These are phyloP conservation scores for Ceratocystis eucalypticola DNA, from an alignment of 2,329 filamentous ascomycete genomes.

Conservation along the genomic window DNA sequence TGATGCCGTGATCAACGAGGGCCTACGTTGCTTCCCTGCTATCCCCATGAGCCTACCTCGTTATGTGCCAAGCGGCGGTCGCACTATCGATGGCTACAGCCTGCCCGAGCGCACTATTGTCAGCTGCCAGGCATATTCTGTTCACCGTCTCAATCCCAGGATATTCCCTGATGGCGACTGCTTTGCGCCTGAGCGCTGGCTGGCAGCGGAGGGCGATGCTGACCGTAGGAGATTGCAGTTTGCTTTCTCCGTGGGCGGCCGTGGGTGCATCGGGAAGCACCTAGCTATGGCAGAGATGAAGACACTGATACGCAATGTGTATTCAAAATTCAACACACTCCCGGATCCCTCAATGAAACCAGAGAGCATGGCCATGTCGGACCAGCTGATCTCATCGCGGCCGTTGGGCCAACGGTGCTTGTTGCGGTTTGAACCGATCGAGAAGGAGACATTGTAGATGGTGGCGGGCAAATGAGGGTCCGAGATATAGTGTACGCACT, in stretches of 20 bases:
- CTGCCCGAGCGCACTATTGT: conserved; percentile 43
- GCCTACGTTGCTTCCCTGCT: conserved; percentile 47
- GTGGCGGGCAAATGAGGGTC: neutral
- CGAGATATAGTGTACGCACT: neutral
- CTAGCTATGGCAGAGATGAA: conserved; percentile 58
- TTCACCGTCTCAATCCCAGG: conserved; percentile 44
- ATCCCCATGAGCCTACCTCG: conserved; percentile 56
- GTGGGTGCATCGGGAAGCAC: conserved; percentile 53
- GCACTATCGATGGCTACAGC: conserved; percentile 41
- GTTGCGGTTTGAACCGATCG: conserved; percentile 34
- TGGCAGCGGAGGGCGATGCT: conserved; percentile 57
- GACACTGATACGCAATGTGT: conserved; percentile 47
- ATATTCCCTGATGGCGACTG: conserved; percentile 66
- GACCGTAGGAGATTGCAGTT: conserved; percentile 52
- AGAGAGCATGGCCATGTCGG: conserved; percentile 49
- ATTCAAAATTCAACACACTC: conserved; percentile 43
- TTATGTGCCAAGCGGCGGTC: conserved; percentile 41
- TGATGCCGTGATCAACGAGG: conserved; percentile 50
- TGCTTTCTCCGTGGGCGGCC: conserved; percentile 51
- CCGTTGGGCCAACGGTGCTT: conserved; percentile 47
- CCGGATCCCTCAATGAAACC: conserved; percentile 41
- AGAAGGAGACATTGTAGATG: conserved; percentile 15
- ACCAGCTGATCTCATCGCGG: conserved; percentile 54
- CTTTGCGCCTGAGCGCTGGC: conserved; percentile 75
- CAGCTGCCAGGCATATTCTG: conserved; percentile 47